Evolutionary conservation across 768 basidiomycete species (phyloP), one percentile per base, ranked within the genome.

Genomic region (Crucibulum laeve): DNA sequence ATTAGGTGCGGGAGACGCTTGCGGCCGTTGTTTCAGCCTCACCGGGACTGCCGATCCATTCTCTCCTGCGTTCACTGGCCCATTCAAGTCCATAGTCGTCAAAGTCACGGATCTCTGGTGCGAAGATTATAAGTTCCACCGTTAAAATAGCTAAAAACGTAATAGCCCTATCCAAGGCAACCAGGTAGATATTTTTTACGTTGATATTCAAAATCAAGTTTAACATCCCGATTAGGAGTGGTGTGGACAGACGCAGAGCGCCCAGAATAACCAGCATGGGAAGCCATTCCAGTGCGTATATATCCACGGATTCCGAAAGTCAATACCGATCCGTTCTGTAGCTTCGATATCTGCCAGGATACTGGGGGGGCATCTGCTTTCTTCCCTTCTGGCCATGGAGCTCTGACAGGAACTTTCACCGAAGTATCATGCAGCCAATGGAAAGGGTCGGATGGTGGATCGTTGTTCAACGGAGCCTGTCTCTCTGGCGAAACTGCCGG

Each of bases 261-360:
- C 64, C 52, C 62, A 51, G 15, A 63, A 53, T 15, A 78, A 80
- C 47, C 63, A 69, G 44, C 62, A 68, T 47, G 68, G 66, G 24
- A 59, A 55, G 50, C 56, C 70, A 10, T 70, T 79, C 53, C 79
- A 81, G 79, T 79, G 53, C 51, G 75, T 54, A 25, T 8, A 19
- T 18, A 5, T 5, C 15, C 10, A 28, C 21, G 25, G 18, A 25
- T 4, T 21, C 35, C 4, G 13, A n/a, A 3, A 19, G 4, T n/a
- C 13, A 36, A 15, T 23, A 17, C 25, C 22, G 28, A 3, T 34
- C 13, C 10, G 21, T 19, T 23, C 1, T 15, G 2, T 38, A 82
- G 79, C 56, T 82, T 81, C 53, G 79, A 82, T 55, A 70, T 82
- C 33, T 82, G 80, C 53, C 60, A 72, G 38, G 80, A 81, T 46